These are phyloP conservation scores for Podila horticola DNA, from an alignment of 192 early-diverging fungal species.

Conservation along the genomic window DNA sequence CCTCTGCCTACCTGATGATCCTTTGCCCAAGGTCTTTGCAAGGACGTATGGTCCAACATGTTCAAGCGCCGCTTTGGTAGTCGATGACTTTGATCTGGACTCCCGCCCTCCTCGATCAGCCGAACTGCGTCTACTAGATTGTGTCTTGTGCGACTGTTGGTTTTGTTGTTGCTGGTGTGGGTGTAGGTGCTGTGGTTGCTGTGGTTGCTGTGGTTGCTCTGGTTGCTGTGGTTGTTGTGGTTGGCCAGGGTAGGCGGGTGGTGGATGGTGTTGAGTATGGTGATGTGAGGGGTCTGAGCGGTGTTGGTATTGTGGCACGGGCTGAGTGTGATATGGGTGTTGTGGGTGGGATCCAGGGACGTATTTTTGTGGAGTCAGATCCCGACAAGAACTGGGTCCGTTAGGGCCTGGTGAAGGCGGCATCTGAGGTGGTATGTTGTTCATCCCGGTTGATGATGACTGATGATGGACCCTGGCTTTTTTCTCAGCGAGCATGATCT, in stretches of 20 bases:
- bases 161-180: slow-evolving; percentile 18
- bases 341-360: background rate
- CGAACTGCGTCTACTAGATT: slow-evolving; percentile 12
- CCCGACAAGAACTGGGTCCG: background rate
- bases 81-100: slow-evolving; percentile 13
- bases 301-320: background rate
- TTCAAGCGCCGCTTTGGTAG: slow-evolving; percentile 16
- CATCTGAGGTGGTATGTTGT: slow-evolving; percentile 14
- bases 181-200: slow-evolving; percentile 10
- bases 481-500: slow-evolving; percentile 17
- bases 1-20: slow-evolving; percentile 57
- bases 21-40: slow-evolving; percentile 60
- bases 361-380: background rate
- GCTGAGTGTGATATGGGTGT: background rate
- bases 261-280: slow-evolving; percentile 6
- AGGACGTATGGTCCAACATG: slow-evolving; percentile 60
- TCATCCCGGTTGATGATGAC: slow-evolving; percentile 3
- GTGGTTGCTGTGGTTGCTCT: slow-evolving; percentile 7
- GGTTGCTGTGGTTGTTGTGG: background rate
- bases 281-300: slow-evolving; percentile 5
- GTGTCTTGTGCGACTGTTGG: background rate
- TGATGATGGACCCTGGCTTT: slow-evolving; percentile 1
- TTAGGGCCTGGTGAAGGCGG: slow-evolving; percentile 5
- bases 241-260: slow-evolving; percentile 9
- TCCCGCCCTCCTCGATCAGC: slow-evolving; percentile 17